These are phyloP conservation scores for Ogataea salicorniae DNA, from an alignment of 805 yeast species.

Conservation along the genomic window DNA sequence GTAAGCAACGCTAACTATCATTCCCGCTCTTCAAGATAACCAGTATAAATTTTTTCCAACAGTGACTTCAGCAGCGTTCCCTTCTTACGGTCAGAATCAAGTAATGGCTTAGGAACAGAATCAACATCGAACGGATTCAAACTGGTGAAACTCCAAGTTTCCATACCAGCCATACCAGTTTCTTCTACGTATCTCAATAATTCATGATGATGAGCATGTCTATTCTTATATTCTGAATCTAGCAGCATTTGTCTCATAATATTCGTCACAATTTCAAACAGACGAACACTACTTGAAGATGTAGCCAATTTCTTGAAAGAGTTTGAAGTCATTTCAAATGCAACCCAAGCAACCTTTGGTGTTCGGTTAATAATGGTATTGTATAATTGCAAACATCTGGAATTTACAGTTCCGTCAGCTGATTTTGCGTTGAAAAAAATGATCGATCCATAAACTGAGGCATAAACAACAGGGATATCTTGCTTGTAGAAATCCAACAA, in stretches of 20 bases:
- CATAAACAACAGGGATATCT: constrained; percentile 9
- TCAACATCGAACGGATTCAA: constrained; percentile 12
- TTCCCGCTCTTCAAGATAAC: constrained; percentile 16
- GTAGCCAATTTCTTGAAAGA: constrained; percentile 22
- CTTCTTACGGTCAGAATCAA: constrained; percentile 5
- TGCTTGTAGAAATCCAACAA: constrained; percentile 6
- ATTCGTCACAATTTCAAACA: constrained; percentile 21
- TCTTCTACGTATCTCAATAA: constrained; percentile 20
- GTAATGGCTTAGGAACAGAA: neutral
- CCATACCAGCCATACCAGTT: constrained; percentile 20
- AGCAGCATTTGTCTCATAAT: constrained; percentile 25
- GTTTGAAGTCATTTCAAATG: constrained; percentile 12
- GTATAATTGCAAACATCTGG: constrained; percentile 22
- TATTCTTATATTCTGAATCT: constrained; percentile 26
- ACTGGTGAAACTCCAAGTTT: constrained; percentile 11
- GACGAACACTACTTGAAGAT: constrained; percentile 17
- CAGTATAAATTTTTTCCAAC: constrained; percentile 15
- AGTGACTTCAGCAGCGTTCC: constrained; percentile 8
- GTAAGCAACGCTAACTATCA: too few relatives aligned
- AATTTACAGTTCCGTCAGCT: constrained; percentile 19
- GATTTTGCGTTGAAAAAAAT: constrained; percentile 19
- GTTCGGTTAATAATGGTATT: constrained; percentile 6
- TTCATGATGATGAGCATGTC: constrained; percentile 17
- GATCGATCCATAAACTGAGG: constrained; percentile 11
- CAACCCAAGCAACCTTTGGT: constrained; percentile 16